phyloP scores from a whole-genome alignment of 768 basidiomycete genomes.

The Amanita molliuscula region DNA sequence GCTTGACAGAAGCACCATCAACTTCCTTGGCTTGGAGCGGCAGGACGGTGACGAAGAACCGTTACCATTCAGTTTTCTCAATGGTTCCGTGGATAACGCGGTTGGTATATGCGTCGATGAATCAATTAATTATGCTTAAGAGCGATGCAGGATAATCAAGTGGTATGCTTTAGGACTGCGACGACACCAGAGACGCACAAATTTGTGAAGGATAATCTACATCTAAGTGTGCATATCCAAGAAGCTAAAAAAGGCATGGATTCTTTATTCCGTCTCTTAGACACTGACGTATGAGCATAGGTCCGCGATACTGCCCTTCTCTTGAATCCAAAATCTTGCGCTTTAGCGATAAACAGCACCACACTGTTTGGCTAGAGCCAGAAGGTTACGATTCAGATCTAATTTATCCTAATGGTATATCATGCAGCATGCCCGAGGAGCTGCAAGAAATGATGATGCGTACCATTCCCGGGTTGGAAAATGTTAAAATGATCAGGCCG shows the following conservation, averaged over 20 bases:
- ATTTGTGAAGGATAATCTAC: constrained; percentile 66
- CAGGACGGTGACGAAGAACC: constrained; percentile 64
- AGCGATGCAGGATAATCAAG: constrained; percentile 50
- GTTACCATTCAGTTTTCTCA: constrained; percentile 68
- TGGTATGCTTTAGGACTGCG: constrained; percentile 59
- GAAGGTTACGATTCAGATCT: constrained; percentile 88
- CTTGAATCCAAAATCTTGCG: constrained; percentile 80
- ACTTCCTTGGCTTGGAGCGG: constrained; percentile 47
- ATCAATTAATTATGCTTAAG: background rate
- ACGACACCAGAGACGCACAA: constrained; percentile 69
- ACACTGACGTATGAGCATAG: constrained; percentile 22
- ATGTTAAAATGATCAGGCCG: constrained; percentile 72
- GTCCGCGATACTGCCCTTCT: constrained; percentile 87
- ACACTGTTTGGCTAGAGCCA: constrained; percentile 84
- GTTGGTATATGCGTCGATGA: constrained; percentile 26
- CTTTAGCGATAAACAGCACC: constrained; percentile 60
- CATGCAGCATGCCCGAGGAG: constrained; percentile 81
- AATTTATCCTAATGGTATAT: constrained; percentile 86
- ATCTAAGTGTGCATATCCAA: constrained; percentile 75
- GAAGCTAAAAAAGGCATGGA: constrained; percentile 73
- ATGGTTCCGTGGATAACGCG: constrained; percentile 57
- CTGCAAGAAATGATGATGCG: constrained; percentile 76
- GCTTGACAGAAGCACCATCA: constrained; percentile 57
- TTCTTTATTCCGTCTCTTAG: background rate
- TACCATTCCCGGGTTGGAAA: constrained; percentile 77